Evolutionary conservation across 2,329 filamentous ascomycete species (phyloP), one percentile per base, ranked within the genome.

Genomic region (Aspergillus awamori): DNA sequence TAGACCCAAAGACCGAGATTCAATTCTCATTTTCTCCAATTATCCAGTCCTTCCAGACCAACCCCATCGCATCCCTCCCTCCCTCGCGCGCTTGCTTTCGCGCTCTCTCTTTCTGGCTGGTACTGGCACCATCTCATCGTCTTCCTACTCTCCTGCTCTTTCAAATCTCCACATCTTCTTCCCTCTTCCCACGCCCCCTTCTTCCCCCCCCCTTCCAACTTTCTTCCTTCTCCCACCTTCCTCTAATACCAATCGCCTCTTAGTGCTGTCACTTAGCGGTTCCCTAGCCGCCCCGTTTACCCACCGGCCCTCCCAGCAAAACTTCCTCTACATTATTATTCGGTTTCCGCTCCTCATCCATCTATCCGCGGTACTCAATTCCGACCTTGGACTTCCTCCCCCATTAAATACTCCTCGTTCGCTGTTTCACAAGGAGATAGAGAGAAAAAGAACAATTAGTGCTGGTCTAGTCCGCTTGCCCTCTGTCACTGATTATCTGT

Each of bases 181-280:
- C 11, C 33, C 33, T 36, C 58, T 61, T 58, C 58, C 47, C 59
- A 56, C 52, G 56, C 62, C 26, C 47, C 55, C 57, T 56, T 58
- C 59, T 30, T 58, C 57, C 60, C 28, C 28, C 58, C 60, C 57
- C 61, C 55, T 52, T 65, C 58, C 49, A 64, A 36, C 60, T 65
- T 61, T 63, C 56, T 63, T 58, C 52, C 63, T 59, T 61, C 65
- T 58, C 59, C 62, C 64, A 53, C 60, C 55, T 62, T 45, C 54
- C 57, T 59, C 59, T 45, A 53, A 36, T 51, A 4, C 48, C 33
- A 30, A 17, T 51, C 41, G 30, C 41, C 53, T 64, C 53, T 56
- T 53, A 70, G 58, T 45, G 65, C 64, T n/a, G n/a, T 57, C 41
- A 51, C 53, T 52, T 59, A 54, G 11, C 56, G 51, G 22, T 52